Base-by-base conservation (phyloP, 805 yeast genomes). In the Lipomyces sp. region DNA sequence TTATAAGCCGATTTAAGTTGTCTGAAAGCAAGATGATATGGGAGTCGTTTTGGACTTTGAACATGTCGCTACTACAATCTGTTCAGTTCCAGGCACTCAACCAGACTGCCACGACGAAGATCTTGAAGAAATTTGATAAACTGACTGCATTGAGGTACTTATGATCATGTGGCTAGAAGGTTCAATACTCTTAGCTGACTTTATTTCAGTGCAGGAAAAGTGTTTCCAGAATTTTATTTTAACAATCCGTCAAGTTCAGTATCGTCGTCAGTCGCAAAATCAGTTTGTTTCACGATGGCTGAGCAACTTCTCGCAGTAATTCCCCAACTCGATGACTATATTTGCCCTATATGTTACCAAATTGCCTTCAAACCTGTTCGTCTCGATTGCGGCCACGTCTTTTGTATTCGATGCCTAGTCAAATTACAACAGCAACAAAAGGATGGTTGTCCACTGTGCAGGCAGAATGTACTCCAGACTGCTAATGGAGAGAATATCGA, bases 301-400 rank as follows among this genome's bases (percentile, higher is more conserved):
- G 80, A 79, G 32, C 80, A 85, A 33, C 76, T 89, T 18, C 75
- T 89, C 48, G 81, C 83, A 35, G 76, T 89, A 1, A 78, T 88
- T 0, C 95, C 95, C 1, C 93, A 88, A 74, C 77, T 90, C 3
- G 93, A 89, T 59, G 94, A 90, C 74, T 89, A 88, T 72, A 79
- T 85, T 1, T 89, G 95, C 74, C 91, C 93, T 0, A 85, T 89
- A 8, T 89, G 95, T 74, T 83, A 85, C 75, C 81, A 85, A 2
- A 82, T 89, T 57, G 92, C 92, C 0, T 89, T 83, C 77, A 87
- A 88, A 72, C 95, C 95, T 2, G 86, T 89, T 58, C 77, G 86
- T 58, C 78, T 89, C 15, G 77, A 76, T 8, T 89, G 95, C 75
- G 83, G 83, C 0, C 95, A 89, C 74, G 77, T 88, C 29, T 89